Conservation (phyloP, 2,329 filamentous ascomycete species). For the Karstenula rhodostoma region DNA sequence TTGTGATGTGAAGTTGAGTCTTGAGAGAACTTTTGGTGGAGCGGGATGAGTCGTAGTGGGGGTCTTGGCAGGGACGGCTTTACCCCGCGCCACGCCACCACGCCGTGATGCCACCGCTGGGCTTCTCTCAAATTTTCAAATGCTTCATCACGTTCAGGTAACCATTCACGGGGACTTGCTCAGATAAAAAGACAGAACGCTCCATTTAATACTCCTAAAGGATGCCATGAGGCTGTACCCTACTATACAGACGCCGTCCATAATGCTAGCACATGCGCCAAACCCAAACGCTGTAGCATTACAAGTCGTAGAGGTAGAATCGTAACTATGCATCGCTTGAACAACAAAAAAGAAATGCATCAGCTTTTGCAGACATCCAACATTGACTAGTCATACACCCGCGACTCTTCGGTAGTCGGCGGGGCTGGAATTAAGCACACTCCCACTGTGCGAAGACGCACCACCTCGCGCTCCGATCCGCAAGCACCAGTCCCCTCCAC, state of each 20-base stretch:
- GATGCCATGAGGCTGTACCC: not conserved
- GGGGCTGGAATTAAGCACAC: conserved; percentile 28
- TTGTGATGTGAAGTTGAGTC: not conserved
- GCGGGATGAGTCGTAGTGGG: conserved; percentile 1
- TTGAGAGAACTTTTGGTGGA: not conserved
- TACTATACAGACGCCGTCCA: conserved; percentile 27
- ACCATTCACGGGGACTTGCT: not conserved
- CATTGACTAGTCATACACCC: not conserved
- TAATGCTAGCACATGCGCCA: not conserved
- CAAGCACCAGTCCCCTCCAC: conserved; percentile 83
- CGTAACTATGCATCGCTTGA: conserved; percentile 8
- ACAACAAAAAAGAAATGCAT: not conserved
- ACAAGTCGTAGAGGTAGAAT: conserved; percentile 25
- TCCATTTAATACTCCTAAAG: not conserved
- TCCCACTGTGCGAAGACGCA: conserved; percentile 91
- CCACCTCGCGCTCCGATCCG: conserved; percentile 84
- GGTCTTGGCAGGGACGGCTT: conserved; percentile 17
- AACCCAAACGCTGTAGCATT: conserved; percentile 26
- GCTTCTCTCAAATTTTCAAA: not conserved
- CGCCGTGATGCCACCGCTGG: not conserved
- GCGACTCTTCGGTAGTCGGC: not conserved
- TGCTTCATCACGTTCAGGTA: conserved; percentile 3
- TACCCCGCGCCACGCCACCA: not conserved
- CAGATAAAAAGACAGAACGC: not conserved
- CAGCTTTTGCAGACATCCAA: conserved; percentile 6